These are phyloP conservation scores for Mortierella sp. DNA, from an alignment of 371 early-diverging fungal genomes.

Conservation along the genomic window DNA sequence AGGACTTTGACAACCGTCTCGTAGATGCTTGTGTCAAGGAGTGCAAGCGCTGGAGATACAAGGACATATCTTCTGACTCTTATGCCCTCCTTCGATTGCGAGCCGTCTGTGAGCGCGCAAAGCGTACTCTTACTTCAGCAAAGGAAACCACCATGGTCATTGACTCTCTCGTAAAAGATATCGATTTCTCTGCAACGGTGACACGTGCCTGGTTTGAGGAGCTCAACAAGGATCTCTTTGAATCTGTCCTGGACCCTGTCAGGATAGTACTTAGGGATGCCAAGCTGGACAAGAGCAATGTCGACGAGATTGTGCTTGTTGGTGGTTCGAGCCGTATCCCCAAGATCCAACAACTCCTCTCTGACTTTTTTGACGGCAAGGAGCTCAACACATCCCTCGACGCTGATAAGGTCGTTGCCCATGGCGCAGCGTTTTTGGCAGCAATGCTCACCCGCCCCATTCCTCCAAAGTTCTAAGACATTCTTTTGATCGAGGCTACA, in stretches of 20 bases:
- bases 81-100: constrained; percentile 70
- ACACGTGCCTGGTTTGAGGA: constrained; percentile 87
- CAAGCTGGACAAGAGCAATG: background rate
- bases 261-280: background rate
- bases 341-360: background rate
- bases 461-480: background rate
- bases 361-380: background rate
- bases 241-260: background rate
- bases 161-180: constrained; percentile 78
- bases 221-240: constrained; percentile 60
- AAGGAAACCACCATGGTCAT: constrained; percentile 76
- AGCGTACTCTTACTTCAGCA: constrained; percentile 77
- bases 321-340: background rate
- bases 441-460: background rate
- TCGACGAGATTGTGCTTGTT: background rate
- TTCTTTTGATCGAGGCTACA: background rate
- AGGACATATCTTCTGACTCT: constrained; percentile 61
- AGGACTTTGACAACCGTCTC: background rate
- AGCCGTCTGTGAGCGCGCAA: constrained; percentile 82
- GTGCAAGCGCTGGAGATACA: constrained; percentile 58
- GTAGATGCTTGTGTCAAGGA: constrained; percentile 12
- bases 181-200: constrained; percentile 77
- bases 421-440: background rate
- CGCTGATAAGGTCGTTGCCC: background rate
- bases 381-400: background rate